Base-by-base conservation (phyloP, 495 filamentous ascomycete genomes). In the Tuber aestivum region DNA sequence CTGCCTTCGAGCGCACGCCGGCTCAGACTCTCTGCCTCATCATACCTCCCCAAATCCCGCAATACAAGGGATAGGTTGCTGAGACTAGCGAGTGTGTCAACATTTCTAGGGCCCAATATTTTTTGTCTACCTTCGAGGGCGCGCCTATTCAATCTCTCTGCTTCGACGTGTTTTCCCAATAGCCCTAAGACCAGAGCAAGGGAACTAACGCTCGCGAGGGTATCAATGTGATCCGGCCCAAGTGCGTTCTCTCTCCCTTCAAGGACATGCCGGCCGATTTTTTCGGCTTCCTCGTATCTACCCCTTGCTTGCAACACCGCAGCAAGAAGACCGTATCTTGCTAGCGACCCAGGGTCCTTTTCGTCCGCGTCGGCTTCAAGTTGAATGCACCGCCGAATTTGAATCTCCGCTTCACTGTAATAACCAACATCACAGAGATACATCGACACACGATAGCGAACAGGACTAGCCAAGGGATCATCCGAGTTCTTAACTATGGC, bases 201-300 rank as follows among this genome's bases (percentile, higher is more conserved):
- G 48, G 1, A 42, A 45, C 37, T 0, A 69, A 42, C 69, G 12
- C 68, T 71, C 12, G 32, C 0, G 8, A 75, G 73, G 12, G 73
- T 75, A 41, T 20, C 5, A 4, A 21, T 42, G 32, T 75, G 41
- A 70, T 75, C 68, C 20, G 70, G 41, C 27, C 80, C 80, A 32
- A 82, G 77, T 9, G 27, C 70, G 40, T 73, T 76, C 71, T 72
- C 75, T 0, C 5, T 5, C 23, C 76, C 73, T 42, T 50, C 20
- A 14, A 82, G 56, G 8, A 80, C 56, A 61, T 73, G 81, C n/a
- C 78, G 68, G 32, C 77, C 50, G 10, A 83, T 61, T 20, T 42
- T 21, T 42, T 85, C 84, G 0, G 85, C 84, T 48, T 86, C 84
- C 48, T 83, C 61, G 72, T 82, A 84, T n/a, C 83, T 79, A 4